Evolutionary conservation across 108 stramenopile genomes (phyloP), one percentile per base, ranked within the genome.

Genomic region (Fistulifera solaris): DNA sequence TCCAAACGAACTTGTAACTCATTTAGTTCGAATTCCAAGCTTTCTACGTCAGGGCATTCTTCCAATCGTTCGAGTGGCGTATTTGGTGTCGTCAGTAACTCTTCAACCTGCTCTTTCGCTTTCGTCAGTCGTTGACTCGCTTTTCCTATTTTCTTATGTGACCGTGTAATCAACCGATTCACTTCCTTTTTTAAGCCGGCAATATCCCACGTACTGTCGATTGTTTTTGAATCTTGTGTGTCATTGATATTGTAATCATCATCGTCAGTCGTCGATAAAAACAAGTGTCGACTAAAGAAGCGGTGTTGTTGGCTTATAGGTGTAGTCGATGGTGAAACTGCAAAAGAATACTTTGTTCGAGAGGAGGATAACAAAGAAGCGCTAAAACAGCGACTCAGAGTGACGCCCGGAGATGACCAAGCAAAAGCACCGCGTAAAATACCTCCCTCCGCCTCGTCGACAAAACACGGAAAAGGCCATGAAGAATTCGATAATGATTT

Each of bases 131-230:
- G 69, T 42, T 66, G 42, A 23, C 67, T 68, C 1, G 71, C 81
- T 44, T 92, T 92, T 11, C 84, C 86, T 15, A 85, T 77, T 54
- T 92, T 92, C 47, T 92, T 92, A 70, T 77, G 80, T 28, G 76
- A 75, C 40, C 89, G 79, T 6, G 77, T 54, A 16, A 65, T 68
- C 5, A 73, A 70, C 21, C 85, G 76, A 15, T 69, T 28, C 7
- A 75, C 77, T 74, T 85, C 80, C 52, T 92, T 85, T 57, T 72
- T 79, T 23, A 91, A 54, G 3, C 63, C 67, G 12, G 72, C 52
- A 23, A 85, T 45, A 61, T 91, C 74, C 66, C 66, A 72, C 5
- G 31, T 48, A 24, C 62, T 70, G 17, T 68, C 67, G 12, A 57
- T 19, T 22, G 60, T 57, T 31, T 68, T 68, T 1, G 40, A 28